Conservation (phyloP, 1,284 basidiomycete genomes). For the Porogramme epimiltina region DNA sequence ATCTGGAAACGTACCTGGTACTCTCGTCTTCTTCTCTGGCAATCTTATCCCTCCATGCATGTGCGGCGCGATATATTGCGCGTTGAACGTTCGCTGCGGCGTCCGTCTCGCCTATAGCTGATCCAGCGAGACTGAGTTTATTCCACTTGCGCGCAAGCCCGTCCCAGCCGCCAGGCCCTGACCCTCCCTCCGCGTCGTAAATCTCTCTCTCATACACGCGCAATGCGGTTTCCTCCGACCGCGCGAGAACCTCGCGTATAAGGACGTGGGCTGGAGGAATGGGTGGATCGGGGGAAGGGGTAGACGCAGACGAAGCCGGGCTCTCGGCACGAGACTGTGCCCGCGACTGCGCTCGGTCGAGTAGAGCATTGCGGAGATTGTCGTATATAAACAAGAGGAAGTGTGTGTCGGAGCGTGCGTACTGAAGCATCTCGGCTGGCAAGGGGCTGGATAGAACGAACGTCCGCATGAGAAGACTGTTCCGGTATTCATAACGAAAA, state of each 20-base stretch:
- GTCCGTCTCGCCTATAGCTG: slow-evolving; percentile 8
- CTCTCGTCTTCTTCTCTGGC: slow-evolving; percentile 91
- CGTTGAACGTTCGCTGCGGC: slow-evolving; percentile 40
- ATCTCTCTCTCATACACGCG: slow-evolving; percentile 65
- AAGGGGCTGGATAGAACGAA: slow-evolving; percentile 59
- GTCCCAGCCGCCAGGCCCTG: slow-evolving; percentile 76
- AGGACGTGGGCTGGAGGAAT: slow-evolving; percentile 34
- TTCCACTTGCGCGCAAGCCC: slow-evolving; percentile 80
- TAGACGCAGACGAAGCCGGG: slow-evolving; percentile 33
- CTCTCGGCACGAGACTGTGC: slow-evolving; percentile 35
- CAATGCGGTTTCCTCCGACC: slow-evolving; percentile 76
- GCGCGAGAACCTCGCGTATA: slow-evolving; percentile 59
- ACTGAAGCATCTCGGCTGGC: slow-evolving; percentile 86
- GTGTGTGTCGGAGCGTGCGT: slow-evolving; percentile 96
- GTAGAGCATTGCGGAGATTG: slow-evolving; percentile 84
- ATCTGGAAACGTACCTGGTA: slow-evolving; percentile 55
- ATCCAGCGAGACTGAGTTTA: slow-evolving; percentile 49
- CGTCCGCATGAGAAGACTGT: slow-evolving; percentile 2
- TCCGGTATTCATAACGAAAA: no score
- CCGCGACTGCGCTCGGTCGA: slow-evolving; percentile 57
- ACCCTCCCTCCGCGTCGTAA: slow-evolving; percentile 70
- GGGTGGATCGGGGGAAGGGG: slow-evolving; percentile 24
- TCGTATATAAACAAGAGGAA: slow-evolving; percentile 94
- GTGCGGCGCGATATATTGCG: slow-evolving; percentile 71
- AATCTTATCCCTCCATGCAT: slow-evolving; percentile 83